Evolutionary conservation across 2,329 filamentous ascomycete species (phyloP).

Genomic region (Fusarium coicis): DNA sequence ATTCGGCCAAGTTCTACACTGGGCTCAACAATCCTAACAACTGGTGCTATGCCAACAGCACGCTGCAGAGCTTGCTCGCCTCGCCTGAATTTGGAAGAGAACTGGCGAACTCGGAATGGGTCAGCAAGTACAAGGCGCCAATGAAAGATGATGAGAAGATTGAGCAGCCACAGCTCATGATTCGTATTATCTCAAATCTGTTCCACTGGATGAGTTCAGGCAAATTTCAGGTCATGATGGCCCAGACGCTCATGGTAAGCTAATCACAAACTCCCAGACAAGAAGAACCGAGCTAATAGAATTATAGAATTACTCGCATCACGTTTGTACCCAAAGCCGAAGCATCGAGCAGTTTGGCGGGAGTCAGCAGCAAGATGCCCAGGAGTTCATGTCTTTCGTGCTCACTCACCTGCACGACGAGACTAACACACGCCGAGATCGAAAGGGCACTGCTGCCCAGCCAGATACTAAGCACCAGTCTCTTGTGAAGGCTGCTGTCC

Average conservation of each 20-base stretch:
- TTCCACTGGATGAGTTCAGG: constrained; percentile 67
- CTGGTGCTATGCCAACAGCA: constrained; percentile 94
- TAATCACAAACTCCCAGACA: neutral
- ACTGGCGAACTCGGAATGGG: constrained; percentile 68
- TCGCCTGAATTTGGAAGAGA: constrained; percentile 75
- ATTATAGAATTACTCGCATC: constrained; percentile 64
- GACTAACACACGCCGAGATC: constrained; percentile 72
- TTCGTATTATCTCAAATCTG: constrained; percentile 67
- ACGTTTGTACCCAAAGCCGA: constrained; percentile 49
- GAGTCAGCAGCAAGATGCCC: constrained; percentile 85
- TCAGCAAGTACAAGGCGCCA: constrained; percentile 73
- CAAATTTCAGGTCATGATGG: constrained; percentile 62
- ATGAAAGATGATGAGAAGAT: constrained; percentile 68
- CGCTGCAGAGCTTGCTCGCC: constrained; percentile 82
- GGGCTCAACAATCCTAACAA: constrained; percentile 84
- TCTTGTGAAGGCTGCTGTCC: constrained; percentile 67
- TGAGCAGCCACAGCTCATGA: constrained; percentile 67
- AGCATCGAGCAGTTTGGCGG: constrained; percentile 70
- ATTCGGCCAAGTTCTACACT: constrained; percentile 51
- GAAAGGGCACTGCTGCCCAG: constrained; percentile 44
- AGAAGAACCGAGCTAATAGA: constrained; percentile 37
- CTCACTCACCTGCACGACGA: constrained; percentile 87
- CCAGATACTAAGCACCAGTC: constrained; percentile 49
- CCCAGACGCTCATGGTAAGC: constrained; percentile 68
- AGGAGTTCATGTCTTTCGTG: constrained; percentile 88